Base-by-base conservation (phyloP, 2,329 filamentous ascomycete species). In the Hypoxylon sp. region DNA sequence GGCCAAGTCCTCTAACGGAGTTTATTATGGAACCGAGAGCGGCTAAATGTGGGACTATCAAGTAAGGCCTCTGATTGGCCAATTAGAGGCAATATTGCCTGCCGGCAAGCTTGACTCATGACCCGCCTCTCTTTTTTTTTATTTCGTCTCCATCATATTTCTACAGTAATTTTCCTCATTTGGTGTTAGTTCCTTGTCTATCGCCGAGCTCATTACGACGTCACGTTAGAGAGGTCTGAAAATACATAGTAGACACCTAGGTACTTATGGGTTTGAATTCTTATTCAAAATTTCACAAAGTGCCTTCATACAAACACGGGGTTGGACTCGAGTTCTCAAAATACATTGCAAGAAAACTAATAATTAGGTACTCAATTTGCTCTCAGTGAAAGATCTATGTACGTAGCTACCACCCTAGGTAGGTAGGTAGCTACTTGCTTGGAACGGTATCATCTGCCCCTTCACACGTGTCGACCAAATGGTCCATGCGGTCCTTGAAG, bases 11-110 rank as follows among this genome's bases (percentile, higher is more conserved):
- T 39, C 16, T 32, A 46, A 37, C 65, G 65, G 65, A 34, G 32
- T 52, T 60, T 68, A 58, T 65, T 63, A 19, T 65, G 34, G 43
- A 65, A 60, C 62, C 59, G 66, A 69, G 43, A 45, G 51, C 55
- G 66, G 66, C 47, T 66, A 65, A 63, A 34, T 68, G 7, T 59
- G 66, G 59, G 29, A 61, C 58, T 6, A 19, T 4, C 3, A 43
- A 41, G 12, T 14, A 14, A 1, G 56, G 50, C 5, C 23, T 53
- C 34, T 55, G 32, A 61, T 61, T 67, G 61, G 61, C 14, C 46
- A 54, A 51, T 41, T 41, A 8, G 3, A n/a, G 11, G 5, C 27
- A 12, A 34, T 50, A n/a, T 55, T 50, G 41, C 57, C 65, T 56
- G 53, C 57, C 61, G 52, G 47, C 41, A 63, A 19, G 30, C 21